Evolutionary conservation across 2,329 filamentous ascomycete species (phyloP).

Genomic region (Shiraia sp.): DNA sequence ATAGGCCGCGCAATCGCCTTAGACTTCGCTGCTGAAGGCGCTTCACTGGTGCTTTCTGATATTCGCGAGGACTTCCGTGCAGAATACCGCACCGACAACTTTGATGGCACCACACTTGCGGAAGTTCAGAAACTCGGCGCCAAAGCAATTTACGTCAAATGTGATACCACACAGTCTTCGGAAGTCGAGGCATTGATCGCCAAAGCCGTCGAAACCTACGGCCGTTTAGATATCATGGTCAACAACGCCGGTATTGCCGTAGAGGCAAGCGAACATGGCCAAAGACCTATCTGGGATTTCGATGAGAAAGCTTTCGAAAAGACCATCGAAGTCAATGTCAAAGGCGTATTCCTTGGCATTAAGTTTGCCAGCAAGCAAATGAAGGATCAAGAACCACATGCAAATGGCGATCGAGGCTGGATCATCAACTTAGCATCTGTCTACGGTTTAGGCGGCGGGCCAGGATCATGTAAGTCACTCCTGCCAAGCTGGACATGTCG

Average conservation of each 20-base stretch:
- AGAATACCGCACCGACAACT: conserved; percentile 12
- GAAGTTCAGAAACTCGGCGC: conserved; percentile 35
- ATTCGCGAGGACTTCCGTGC: conserved; percentile 14
- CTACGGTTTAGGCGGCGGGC: conserved; percentile 49
- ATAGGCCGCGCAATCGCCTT: conserved; percentile 42
- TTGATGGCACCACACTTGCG: conserved; percentile 32
- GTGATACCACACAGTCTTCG: conserved; percentile 49
- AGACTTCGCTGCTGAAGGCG: conserved; percentile 36
- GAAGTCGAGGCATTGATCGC: conserved; percentile 50
- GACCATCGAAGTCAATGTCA: conserved; percentile 44
- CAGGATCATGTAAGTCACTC: conserved; percentile 25
- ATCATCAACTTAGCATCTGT: conserved; percentile 62
- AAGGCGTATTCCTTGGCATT: conserved; percentile 47
- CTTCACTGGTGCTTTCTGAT: conserved; percentile 38
- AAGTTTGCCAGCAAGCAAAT: conserved; percentile 56
- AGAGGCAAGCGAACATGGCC: conserved; percentile 35
- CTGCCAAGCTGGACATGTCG: background rate
- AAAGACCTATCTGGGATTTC: conserved; percentile 51
- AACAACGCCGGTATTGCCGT: conserved; percentile 54
- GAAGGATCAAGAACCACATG: conserved; percentile 51
- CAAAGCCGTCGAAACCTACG: conserved; percentile 49
- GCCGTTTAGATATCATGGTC: conserved; percentile 55
- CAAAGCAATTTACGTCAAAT: conserved; percentile 41
- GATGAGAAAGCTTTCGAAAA: conserved; percentile 53
- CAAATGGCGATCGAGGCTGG: conserved; percentile 48